Conservation (phyloP, 768 basidiomycete species). For the Leccinum variicolor region DNA sequence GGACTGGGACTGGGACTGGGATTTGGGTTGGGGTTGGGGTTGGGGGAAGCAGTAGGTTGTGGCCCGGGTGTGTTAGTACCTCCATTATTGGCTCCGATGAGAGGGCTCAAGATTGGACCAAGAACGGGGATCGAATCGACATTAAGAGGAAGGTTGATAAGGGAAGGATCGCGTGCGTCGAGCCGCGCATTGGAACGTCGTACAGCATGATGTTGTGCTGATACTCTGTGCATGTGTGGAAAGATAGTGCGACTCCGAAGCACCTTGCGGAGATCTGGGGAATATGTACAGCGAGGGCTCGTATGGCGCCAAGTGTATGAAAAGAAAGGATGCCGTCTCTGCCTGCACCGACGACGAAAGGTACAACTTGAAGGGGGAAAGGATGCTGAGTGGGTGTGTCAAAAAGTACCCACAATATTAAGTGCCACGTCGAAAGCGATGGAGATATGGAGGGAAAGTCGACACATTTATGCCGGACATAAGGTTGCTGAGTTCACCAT, state of each 20-base stretch:
- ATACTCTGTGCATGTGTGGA: constrained; percentile 12
- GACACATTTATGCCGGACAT: constrained; percentile 4
- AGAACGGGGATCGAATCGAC: constrained; percentile 37
- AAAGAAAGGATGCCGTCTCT: constrained; percentile 25
- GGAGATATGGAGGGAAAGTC: constrained; percentile 8
- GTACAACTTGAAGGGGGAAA: background rate
- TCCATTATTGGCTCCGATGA: constrained; percentile 26
- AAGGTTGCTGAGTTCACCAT: constrained; percentile 18
- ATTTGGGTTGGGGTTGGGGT: background rate
- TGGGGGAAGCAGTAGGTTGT: constrained; percentile 4
- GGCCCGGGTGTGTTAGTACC: background rate
- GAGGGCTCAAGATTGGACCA: constrained; percentile 33
- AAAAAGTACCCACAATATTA: background rate
- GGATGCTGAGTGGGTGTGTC: background rate
- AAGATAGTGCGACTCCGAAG: constrained; percentile 7
- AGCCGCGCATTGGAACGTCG: constrained; percentile 16
- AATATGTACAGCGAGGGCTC: background rate
- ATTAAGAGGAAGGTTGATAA: constrained; percentile 34
- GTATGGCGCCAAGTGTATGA: background rate
- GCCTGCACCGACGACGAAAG: constrained; percentile 8
- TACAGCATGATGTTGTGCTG: constrained; percentile 10
- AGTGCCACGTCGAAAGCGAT: background rate
- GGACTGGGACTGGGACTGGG: background rate
- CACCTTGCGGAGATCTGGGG: background rate
- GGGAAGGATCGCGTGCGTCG: constrained; percentile 37